Conservation (phyloP, 176 grass and related monocot genomes). For the Typha latifolia region DNA sequence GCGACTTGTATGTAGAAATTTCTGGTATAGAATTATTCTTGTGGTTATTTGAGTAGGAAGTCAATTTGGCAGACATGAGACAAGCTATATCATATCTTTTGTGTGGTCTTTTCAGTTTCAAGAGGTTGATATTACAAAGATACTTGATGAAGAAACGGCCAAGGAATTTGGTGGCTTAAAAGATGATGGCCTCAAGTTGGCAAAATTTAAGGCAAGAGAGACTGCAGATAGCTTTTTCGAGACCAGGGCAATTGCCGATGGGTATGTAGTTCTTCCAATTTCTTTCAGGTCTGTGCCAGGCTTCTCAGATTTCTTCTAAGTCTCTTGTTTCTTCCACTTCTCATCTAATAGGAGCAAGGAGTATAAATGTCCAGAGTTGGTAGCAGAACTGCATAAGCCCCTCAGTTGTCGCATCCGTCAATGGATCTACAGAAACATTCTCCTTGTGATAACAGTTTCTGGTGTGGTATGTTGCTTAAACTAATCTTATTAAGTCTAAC, state of each 20-base stretch:
- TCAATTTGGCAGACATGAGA: too few species aligned
- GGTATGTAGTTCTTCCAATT: constrained; percentile 22
- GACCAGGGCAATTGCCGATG: constrained; percentile 13
- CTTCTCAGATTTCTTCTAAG: constrained; percentile 1
- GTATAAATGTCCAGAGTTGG: constrained; percentile 58
- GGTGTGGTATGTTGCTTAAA: constrained; percentile 36
- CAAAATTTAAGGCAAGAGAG: constrained; percentile 47
- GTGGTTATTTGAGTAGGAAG: neutral
- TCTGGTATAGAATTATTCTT: constrained; percentile 6
- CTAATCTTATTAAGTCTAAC: neutral
- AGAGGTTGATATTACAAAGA: constrained; percentile 40
- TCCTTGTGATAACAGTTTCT: constrained; percentile 20
- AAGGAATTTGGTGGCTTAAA: constrained; percentile 27
- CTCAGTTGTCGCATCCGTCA: constrained; percentile 37
- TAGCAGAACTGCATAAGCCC: constrained; percentile 54
- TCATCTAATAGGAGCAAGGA: constrained; percentile 30
- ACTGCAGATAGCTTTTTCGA: constrained; percentile 37
- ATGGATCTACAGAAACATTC: constrained; percentile 51
- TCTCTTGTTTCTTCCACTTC: neutral
- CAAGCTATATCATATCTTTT: constrained; percentile 4
- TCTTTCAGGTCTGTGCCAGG: neutral
- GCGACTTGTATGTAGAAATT: constrained; percentile 29
- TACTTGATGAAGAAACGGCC: constrained; percentile 44
- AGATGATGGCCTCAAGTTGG: constrained; percentile 29
- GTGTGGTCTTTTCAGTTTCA: constrained; percentile 44